Evolutionary conservation across 192 early-diverging fungal genomes (phyloP), one percentile per base, ranked within the genome.

Genomic region (Lobosporangium transversale): DNA sequence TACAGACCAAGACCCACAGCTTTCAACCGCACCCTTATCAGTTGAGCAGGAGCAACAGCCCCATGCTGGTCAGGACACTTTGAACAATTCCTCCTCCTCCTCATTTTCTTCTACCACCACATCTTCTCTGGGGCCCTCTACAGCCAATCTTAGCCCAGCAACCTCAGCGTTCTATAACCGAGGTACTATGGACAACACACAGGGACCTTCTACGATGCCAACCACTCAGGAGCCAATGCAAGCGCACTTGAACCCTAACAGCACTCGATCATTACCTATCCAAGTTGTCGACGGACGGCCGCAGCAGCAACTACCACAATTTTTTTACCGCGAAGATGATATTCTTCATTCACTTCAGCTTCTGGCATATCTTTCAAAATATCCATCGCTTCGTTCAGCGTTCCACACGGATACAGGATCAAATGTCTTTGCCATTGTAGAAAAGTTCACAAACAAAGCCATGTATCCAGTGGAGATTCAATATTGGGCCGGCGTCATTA

Each of bases 331-430:
- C 59, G 88, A 89, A 55, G 92, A 95, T 60, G 93, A 97, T 51
- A 89, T 95, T 30, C 79, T 94, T 30, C 84, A 94, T 42, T 88
- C 93, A 4, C 82, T 93, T 57, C 95, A 96, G 80, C 82, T 98
- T 15, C 84, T 95, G 12, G 94, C 93, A 31, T 94, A 94, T 62
- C 87, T 98, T 11, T 92, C 89, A 53, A 98, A 98, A 76, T 95
- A 95, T 74, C 90, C 92, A 24, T 85, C 90, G 8, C 84, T 95
- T 58, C 89, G 96, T n/a, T 84, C 79, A 5, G 69, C 83, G 4
- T 85, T 88, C 45, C 85, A 86, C 47, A 81, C 79, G 14, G 73
- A 80, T 14, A 71, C 82, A 23, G 80, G 70, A 37, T 79, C 79
- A 21, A 90, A 94, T 51, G 89, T 94, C n/a, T 92, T 94, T 81